Conservation (phyloP, 1,284 basidiomycete species). For the Ustilago sp. region DNA sequence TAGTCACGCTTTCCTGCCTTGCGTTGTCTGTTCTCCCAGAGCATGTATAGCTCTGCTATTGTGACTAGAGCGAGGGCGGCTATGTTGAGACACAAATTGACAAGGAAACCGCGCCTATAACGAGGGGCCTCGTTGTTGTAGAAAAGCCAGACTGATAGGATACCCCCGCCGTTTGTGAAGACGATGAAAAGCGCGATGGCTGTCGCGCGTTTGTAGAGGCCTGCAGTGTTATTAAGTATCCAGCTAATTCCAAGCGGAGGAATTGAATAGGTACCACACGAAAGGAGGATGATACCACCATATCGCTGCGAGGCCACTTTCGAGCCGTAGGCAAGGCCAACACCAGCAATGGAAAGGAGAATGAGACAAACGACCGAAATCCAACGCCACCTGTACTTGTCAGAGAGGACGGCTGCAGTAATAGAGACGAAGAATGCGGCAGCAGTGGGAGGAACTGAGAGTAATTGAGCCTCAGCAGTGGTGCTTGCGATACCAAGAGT, state of each 20-base stretch:
- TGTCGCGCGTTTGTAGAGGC: conserved; percentile 62
- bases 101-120: conserved; percentile 50
- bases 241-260: conserved; percentile 51
- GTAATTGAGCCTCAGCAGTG: conserved; percentile 54
- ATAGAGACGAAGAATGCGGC: conserved; percentile 59
- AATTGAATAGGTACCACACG: conserved; percentile 52
- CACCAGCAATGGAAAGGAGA: conserved; percentile 51
- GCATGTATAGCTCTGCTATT: conserved; percentile 50
- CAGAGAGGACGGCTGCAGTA: conserved; percentile 55
- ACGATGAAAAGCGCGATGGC: conserved; percentile 58
- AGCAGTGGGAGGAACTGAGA: conserved; percentile 60
- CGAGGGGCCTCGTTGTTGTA: conserved; percentile 47
- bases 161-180: conserved; percentile 59
- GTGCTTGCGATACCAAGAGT: conserved; percentile 44
- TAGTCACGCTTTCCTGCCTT: conserved; percentile 52
- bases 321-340: conserved; percentile 52
- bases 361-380: conserved; percentile 41
- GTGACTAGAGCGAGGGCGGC: conserved; percentile 45
- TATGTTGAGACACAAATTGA: conserved; percentile 52
- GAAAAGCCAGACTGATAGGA: conserved; percentile 58
- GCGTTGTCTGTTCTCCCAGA: conserved; percentile 51
- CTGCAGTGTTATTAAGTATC: conserved; percentile 54
- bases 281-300: conserved; percentile 58
- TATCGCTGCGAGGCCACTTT: conserved; percentile 40
- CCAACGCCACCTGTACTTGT: conserved; percentile 54